Base-by-base conservation (phyloP, 2,329 filamentous ascomycete species). In the Pyrenochaeta sp. region DNA sequence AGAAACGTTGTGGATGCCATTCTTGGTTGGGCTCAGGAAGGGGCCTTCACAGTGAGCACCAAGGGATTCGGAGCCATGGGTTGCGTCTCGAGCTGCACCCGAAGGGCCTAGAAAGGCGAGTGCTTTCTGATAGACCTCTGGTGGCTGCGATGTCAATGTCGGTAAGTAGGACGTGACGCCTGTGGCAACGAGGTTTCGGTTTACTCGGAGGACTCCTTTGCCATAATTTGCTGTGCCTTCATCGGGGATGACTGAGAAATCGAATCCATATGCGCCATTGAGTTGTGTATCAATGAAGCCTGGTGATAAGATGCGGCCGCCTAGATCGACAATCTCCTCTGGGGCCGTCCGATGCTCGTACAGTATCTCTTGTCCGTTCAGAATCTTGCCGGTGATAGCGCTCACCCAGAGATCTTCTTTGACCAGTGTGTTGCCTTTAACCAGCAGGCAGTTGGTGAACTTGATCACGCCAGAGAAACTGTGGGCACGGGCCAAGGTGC, bases 41-140 rank as follows among this genome's bases (percentile, higher is more conserved):
- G 93, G 93, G 0, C 93, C 93, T 81, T 97, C 93, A 71, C 91
- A 90, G 70, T 97, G 93, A 2, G 92, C 92, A 27, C 93, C 93
- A 12, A 97, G 84, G 0, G 91, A 95, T 77, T 97, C 92, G 42
- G 91, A 87, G 40, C 93, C 93, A 58, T 91, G 85, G 35, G 81
- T 75, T 30, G 90, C 79, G 45, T 83, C 74, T 58, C 90, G 85
- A 12, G 74, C 67, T 52, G 75, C 71, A 14, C 88, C 88, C 0
- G 89, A 91, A 0, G 91, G 91, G 0, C 87, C 90, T 10, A 97
- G 84, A 66, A 88, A 89, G 14, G 90, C 91, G 14, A 97, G 83
- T 7, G 89, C 85, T 80, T 88, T 85, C 69, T 91, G 88, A 77
- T 97, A 97, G 40, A 96, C 85, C 61, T 92, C 87, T n/a, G 87